Evolutionary conservation across 169 alveolate genomes (phyloP).

Genomic region (Pseudocohnilembus persalinus): DNA sequence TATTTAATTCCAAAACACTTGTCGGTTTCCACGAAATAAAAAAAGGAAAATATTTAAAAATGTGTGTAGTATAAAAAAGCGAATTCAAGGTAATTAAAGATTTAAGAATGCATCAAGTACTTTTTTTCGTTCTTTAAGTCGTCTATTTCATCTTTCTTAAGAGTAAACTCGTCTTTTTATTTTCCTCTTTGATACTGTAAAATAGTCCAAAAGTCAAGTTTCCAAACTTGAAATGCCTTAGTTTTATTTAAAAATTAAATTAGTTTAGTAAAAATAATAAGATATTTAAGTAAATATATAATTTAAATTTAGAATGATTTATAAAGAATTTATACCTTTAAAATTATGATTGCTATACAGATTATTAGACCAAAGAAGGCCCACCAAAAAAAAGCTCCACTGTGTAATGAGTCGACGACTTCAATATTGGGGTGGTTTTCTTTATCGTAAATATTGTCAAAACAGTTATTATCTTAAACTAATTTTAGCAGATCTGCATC

Average conservation of each 20-base stretch:
- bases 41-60: constrained; percentile 5
- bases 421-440: not conserved
- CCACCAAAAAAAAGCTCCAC: not conserved
- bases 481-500: not conserved
- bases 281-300: too few relatives aligned
- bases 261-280: too few relatives aligned
- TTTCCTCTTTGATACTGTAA: not conserved
- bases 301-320: too few relatives aligned
- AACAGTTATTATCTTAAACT: not conserved
- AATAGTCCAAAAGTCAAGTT: not conserved
- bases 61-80: constrained; percentile 17
- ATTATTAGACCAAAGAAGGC: not conserved
- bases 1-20: constrained; percentile 1
- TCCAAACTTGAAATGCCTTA: not conserved
- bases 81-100: constrained; percentile 4
- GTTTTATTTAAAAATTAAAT: too few relatives aligned
- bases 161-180: too few relatives aligned
- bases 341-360: not conserved
- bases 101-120: not conserved
- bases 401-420: not conserved
- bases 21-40: constrained; percentile 5
- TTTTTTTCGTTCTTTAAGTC: not conserved
- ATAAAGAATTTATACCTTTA: too few relatives aligned
- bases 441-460: not conserved
- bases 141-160: too few relatives aligned